Percentiles rank a stretch among this genome's conserved stretches.
phyloP scores from a whole-genome alignment of 805 yeast species.

The Nakazawaea populi region DNA sequence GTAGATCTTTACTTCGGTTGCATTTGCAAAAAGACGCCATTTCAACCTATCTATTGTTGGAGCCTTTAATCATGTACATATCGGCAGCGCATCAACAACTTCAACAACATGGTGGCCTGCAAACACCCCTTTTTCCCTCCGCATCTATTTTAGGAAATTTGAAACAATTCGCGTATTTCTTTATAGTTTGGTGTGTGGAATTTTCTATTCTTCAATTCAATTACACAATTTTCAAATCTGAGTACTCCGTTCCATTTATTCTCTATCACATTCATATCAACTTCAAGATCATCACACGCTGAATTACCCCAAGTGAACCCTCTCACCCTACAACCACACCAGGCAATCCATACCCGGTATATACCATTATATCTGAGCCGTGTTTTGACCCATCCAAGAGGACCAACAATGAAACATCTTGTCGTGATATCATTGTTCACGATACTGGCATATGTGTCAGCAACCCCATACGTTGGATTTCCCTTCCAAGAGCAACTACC shows the following conservation, averaged over 20 bases:
- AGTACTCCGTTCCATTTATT: too few species aligned
- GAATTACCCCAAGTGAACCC: neutral
- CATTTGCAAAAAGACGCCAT: neutral
- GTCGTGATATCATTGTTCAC: neutral
- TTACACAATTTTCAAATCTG: neutral
- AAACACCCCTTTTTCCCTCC: neutral
- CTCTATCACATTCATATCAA: too few species aligned
- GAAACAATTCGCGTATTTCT: neutral
- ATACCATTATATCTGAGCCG: too few species aligned
- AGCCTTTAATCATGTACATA: neutral
- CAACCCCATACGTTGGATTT: constrained; percentile 57
- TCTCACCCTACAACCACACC: neutral
- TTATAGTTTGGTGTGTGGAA: neutral
- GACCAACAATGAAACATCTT: neutral
- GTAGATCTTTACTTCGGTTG: neutral
- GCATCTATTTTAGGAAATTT: neutral
- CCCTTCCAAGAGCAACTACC: constrained; percentile 85
- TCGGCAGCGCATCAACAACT: neutral
- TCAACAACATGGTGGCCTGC: too few species aligned
- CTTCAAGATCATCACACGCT: too few species aligned
- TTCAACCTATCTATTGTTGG: neutral
- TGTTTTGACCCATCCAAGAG: too few species aligned
- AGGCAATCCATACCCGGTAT: neutral
- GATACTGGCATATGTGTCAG: constrained; percentile 13
- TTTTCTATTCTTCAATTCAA: neutral